A percentile compares a stretch with the other conserved stretches of the same genome.
These are phyloP conservation scores for Coniella lustricola DNA, from an alignment of 2,329 filamentous ascomycete genomes.

Conservation along the genomic window DNA sequence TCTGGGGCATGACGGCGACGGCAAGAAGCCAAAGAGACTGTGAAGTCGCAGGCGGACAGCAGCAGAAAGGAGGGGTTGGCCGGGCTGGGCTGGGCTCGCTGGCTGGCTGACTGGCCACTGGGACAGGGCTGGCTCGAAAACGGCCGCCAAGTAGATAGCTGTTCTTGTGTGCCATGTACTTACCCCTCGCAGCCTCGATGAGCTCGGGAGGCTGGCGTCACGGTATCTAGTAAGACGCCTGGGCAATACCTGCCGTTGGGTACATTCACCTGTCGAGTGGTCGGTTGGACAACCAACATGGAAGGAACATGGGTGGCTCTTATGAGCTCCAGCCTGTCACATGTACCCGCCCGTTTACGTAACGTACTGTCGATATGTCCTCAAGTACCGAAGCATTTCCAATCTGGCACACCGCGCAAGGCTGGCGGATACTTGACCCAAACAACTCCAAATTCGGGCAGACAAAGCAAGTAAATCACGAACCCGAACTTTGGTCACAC, in stretches of 20 bases:
- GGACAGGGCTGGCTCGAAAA: not conserved
- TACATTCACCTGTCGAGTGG: too few species aligned
- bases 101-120: not conserved
- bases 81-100: not conserved
- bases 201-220: not conserved
- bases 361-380: too few species aligned
- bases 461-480: not conserved
- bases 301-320: too few species aligned
- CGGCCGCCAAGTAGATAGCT: not conserved
- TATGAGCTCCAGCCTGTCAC: too few species aligned
- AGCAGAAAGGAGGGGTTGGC: not conserved
- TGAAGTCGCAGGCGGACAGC: not conserved
- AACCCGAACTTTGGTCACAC: too few species aligned
- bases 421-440: slow-evolving; percentile 1
- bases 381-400: too few species aligned
- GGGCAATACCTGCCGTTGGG: too few species aligned
- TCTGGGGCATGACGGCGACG: not conserved
- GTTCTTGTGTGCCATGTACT: not conserved
- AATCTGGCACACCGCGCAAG: too few species aligned
- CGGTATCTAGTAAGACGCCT: too few species aligned
- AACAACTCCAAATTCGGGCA: not conserved
- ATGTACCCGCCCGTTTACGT: too few species aligned
- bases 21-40: too few species aligned
- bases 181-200: slow-evolving; percentile 3
- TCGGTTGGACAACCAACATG: too few species aligned